phyloP scores from a whole-genome alignment of 441 rosid species.

The Croton setiger region DNA sequence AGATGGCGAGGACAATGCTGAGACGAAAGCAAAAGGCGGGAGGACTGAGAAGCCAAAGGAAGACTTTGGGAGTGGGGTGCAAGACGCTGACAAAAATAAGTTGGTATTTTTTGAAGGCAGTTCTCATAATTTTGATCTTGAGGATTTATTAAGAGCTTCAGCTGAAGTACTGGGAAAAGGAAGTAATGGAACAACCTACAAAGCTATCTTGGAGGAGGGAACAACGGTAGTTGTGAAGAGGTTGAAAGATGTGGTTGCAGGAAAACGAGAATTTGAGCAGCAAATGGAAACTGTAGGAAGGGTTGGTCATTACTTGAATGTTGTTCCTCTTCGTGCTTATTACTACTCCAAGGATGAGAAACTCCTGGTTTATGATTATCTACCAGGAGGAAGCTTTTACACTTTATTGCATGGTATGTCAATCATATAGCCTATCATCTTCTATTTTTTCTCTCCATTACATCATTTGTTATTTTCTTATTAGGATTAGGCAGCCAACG shows the following conservation, averaged over 20 bases:
- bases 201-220: slow-evolving; percentile 78
- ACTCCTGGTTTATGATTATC: slow-evolving; percentile 77
- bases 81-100: slow-evolving; percentile 60
- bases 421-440: neutral
- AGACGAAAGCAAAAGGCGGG: slow-evolving; percentile 42
- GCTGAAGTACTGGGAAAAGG: slow-evolving; percentile 97
- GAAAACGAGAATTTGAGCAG: slow-evolving; percentile 85
- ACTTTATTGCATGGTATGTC: slow-evolving; percentile 68
- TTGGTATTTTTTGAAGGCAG: slow-evolving; percentile 76
- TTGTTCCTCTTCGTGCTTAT: slow-evolving; percentile 78
- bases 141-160: slow-evolving; percentile 84
- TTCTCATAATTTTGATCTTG: slow-evolving; percentile 63
- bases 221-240: slow-evolving; percentile 80
- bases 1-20: slow-evolving; percentile 26
- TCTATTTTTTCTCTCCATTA: neutral
- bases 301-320: slow-evolving; percentile 63
- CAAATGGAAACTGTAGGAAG: slow-evolving; percentile 80
- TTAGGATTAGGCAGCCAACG: no score
- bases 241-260: slow-evolving; percentile 68
- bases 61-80: slow-evolving; percentile 52
- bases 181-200: slow-evolving; percentile 75
- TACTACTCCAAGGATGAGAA: slow-evolving; percentile 96
- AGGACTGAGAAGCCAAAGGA: slow-evolving; percentile 59
- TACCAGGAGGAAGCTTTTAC: slow-evolving; percentile 61
- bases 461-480: no score